A percentile compares a stretch with the other conserved stretches of the same genome.
Conservation (phyloP, 495 filamentous ascomycete species). For the Tuber aestivum region DNA sequence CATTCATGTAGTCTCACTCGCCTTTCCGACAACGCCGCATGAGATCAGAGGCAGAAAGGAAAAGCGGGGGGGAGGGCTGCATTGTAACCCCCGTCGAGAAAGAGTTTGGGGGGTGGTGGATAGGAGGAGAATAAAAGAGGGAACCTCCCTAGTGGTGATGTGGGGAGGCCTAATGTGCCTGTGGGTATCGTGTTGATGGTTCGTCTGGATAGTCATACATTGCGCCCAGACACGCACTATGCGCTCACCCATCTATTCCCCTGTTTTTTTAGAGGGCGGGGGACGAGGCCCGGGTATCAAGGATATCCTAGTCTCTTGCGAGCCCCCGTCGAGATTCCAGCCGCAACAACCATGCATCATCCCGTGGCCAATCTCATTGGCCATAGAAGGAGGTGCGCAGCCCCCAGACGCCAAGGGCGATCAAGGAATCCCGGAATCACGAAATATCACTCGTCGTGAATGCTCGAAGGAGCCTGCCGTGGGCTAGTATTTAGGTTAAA, state of each 20-base stretch:
- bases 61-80: not conserved
- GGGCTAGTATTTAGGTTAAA: not conserved
- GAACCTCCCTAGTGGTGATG: not conserved
- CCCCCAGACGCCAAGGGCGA: not conserved
- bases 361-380: not conserved
- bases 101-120: not conserved
- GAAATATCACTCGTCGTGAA: not conserved
- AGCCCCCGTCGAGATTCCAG: not conserved
- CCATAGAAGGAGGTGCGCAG: not conserved
- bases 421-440: not conserved
- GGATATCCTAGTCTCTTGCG: not conserved
- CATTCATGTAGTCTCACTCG: conserved; percentile 1
- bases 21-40: not conserved
- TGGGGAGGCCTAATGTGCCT: not conserved
- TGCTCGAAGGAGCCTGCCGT: not conserved
- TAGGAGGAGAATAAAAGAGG: not conserved
- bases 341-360: not conserved
- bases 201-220: not conserved
- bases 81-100: not conserved
- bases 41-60: not conserved
- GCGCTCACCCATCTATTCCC: not conserved
- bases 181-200: not conserved
- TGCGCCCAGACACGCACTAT: not conserved
- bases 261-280: not conserved
- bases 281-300: not conserved